Evolutionary conservation across 73 alveolate genomes (phyloP).

Genomic region (Paramecium caudatum): DNA sequence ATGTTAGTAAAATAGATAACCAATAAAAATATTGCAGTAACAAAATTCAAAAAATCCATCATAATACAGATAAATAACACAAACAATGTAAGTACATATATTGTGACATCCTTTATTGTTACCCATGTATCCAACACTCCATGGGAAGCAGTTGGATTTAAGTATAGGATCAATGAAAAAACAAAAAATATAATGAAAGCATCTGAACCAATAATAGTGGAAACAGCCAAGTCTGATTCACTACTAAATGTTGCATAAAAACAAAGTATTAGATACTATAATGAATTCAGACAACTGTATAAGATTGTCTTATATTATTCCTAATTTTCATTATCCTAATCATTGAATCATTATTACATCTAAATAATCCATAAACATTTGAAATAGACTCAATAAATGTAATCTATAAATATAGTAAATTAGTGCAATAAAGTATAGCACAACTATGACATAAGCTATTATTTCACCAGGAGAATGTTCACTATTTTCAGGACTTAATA

Average conservation of each 20-base stretch:
- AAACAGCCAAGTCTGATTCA: conserved; percentile 45
- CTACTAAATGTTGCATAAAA: conserved; percentile 43
- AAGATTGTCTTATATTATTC: conserved; percentile 8
- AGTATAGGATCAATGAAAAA: neutral
- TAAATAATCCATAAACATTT: neutral
- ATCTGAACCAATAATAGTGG: conserved; percentile 61
- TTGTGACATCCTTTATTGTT: neutral
- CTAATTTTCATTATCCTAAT: conserved; percentile 12
- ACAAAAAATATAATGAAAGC: conserved; percentile 41
- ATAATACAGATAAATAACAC: conserved; percentile 6
- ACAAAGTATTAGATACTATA: conserved; percentile 33
- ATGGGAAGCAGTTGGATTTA: neutral
- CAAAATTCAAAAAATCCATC: neutral
- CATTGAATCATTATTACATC: conserved; percentile 16
- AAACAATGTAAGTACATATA: neutral
- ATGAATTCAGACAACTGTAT: conserved; percentile 37
- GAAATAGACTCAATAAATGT: conserved; percentile 20
- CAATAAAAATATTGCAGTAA: neutral
- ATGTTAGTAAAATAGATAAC: conserved; percentile 9
- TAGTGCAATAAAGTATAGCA: conserved; percentile 17
- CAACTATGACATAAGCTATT: conserved; percentile 26
- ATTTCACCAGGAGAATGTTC: conserved; percentile 5
- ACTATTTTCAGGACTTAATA: conserved; percentile 27
- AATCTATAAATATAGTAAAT: conserved; percentile 43
- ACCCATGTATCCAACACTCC: conserved; percentile 40